Percentiles rank a stretch among this genome's conserved stretches.
phyloP scores from a whole-genome alignment of 2,329 filamentous ascomycete species.

The Zasmidium angulare region DNA sequence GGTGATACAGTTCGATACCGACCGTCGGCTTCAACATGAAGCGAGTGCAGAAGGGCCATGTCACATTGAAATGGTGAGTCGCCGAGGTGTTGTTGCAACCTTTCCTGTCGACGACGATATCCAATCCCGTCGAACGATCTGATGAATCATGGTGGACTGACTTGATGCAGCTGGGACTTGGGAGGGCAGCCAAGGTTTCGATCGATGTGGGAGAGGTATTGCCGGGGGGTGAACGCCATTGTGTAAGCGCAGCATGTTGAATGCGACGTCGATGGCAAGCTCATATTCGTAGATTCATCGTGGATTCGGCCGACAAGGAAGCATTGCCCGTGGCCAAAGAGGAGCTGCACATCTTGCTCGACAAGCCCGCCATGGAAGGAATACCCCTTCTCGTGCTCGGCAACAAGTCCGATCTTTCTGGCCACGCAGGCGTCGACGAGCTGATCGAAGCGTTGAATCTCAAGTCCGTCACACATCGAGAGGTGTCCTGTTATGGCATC shows the following conservation, averaged over 20 bases:
- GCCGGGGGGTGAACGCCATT: constrained; percentile 94
- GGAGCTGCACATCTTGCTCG: constrained; percentile 85
- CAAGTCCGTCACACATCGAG: constrained; percentile 82
- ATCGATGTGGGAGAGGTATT: constrained; percentile 99
- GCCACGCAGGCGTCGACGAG: constrained; percentile 89
- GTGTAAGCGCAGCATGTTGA: constrained; percentile 56
- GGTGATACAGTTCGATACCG: constrained; percentile 77
- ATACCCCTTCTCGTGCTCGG: constrained; percentile 93
- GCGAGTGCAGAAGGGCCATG: constrained; percentile 94
- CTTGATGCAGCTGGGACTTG: constrained; percentile 74
- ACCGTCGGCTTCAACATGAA: constrained; percentile 99
- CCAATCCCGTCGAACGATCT: too few species aligned
- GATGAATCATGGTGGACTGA: constrained; percentile 24
- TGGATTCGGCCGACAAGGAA: constrained; percentile 85
- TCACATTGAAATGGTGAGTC: constrained; percentile 88
- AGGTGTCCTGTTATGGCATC: constrained; percentile 98
- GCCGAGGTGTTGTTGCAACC: too few species aligned
- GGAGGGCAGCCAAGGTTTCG: constrained; percentile 95
- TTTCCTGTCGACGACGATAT: too few species aligned
- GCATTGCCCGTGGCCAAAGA: constrained; percentile 83
- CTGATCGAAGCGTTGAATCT: constrained; percentile 90
- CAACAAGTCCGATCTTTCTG: constrained; percentile 94
- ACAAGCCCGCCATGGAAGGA: constrained; percentile 77
- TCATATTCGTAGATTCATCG: constrained; percentile 68
- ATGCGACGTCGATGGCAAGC: background rate